Evolutionary conservation across 2,329 filamentous ascomycete species (phyloP), one percentile per base, ranked within the genome.

Genomic region (Eutypella sp.): DNA sequence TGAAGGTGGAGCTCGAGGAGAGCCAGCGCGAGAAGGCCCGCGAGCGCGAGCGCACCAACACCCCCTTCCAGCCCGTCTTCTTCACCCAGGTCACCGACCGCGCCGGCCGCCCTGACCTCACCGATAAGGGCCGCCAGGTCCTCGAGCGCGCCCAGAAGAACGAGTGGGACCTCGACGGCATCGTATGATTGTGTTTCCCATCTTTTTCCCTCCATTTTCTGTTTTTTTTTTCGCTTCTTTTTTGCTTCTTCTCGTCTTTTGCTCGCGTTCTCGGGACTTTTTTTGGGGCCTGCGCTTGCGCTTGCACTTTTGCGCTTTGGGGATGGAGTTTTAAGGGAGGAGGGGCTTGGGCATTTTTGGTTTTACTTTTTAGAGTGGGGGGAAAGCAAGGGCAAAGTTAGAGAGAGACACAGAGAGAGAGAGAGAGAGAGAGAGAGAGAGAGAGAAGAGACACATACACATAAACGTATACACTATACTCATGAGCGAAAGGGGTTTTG

Each of bases 1-100:
- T 93, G 51, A 99, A 99, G 72, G 82, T 89, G 49, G 89, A 95
- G 58, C 80, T 99, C 10, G 93, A 99, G 67, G 93, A 99, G 66
- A 76, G 77, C 37, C 93, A 99, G 70, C 78, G 93, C 25, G 80
- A 87, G 58, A 92, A 89, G 69, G 91, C 89, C 1, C 82, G 89
- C 20, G 82, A 92, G 62, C 78, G 93, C 37, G 86, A 92, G 62
- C 76, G 76, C 38, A 77, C 76, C 13, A 79, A 82, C 11, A 76
- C 79, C 47, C 78, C 81, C 27, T 99, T 88, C 83, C 75, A 84
- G 54, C 93, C 93, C n/a, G 76, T 89, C 37, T 99, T 95, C 70
- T 99, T 99, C 68, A 82, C 72, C 56, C 75, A 79, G 58, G 67
- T 70, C 44, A 73, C 71, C 9, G 76, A 76, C 55, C 79, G 78